phyloP scores from a whole-genome alignment of 2,329 filamentous ascomycete genomes.

The Scleromitrula shiraiana region DNA sequence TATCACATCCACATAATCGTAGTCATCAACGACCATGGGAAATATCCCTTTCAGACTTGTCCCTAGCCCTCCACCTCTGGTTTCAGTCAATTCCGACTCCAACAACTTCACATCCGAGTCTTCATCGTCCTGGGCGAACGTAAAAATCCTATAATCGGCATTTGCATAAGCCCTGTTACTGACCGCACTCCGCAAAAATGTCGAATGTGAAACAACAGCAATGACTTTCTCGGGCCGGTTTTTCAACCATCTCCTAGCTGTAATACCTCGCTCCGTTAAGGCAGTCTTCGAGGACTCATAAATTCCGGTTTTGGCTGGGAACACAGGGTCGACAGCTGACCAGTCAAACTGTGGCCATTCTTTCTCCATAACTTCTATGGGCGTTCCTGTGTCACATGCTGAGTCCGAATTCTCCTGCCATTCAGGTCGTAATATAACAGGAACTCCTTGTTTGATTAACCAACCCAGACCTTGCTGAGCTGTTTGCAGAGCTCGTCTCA shows the following conservation, averaged over 20 bases:
- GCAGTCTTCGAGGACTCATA: constrained; percentile 23
- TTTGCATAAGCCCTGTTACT: constrained; percentile 24
- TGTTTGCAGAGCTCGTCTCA: constrained; percentile 28
- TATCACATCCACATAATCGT: constrained; percentile 11
- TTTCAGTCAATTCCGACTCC: constrained; percentile 27
- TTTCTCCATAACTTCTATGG: constrained; percentile 20
- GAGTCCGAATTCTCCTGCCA: constrained; percentile 29
- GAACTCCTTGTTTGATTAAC: constrained; percentile 26
- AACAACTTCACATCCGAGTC: constrained; percentile 19
- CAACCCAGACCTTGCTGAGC: constrained; percentile 26
- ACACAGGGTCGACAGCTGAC: constrained; percentile 26
- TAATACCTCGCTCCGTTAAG: constrained; percentile 21
- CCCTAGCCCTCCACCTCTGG: constrained; percentile 26
- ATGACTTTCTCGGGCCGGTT: constrained; percentile 28
- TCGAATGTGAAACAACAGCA: constrained; percentile 28
- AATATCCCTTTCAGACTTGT: constrained; percentile 22
- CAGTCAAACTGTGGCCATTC: constrained; percentile 30
- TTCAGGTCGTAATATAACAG: constrained; percentile 24
- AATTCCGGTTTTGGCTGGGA: constrained; percentile 25
- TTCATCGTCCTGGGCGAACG: constrained; percentile 24
- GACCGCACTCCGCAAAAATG: constrained; percentile 25
- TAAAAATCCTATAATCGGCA: constrained; percentile 29
- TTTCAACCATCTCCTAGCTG: constrained; percentile 24
- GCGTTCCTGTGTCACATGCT: constrained; percentile 27
- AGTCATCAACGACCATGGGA: constrained; percentile 7